A percentile compares a stretch with the other conserved stretches of the same genome.
phyloP scores from a whole-genome alignment of 805 yeast species.

The Saccharomycopsis javanensis region DNA sequence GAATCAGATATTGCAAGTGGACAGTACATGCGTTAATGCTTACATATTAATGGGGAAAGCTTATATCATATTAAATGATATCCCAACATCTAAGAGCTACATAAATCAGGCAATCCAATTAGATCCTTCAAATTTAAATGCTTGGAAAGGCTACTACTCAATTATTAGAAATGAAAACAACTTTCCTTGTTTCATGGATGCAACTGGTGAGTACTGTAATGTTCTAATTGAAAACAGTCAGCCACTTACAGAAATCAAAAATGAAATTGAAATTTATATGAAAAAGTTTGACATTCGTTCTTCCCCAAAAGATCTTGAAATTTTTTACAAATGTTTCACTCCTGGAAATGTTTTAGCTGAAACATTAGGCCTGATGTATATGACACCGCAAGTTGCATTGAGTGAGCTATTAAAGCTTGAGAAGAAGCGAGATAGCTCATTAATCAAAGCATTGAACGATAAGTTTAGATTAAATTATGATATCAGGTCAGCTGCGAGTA shows the following conservation, averaged over 20 bases:
- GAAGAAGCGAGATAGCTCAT: conserved; percentile 31
- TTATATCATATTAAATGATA: conserved; percentile 35
- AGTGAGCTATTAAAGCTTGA: conserved; percentile 34
- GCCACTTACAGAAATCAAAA: conserved; percentile 32
- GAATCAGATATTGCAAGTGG: conserved; percentile 45
- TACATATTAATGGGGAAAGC: conserved; percentile 66
- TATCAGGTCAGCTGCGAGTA: conserved; percentile 33
- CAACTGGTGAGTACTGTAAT: conserved; percentile 36
- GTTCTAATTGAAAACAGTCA: conserved; percentile 33
- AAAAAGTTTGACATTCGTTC: conserved; percentile 25
- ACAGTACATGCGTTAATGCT: conserved; percentile 54
- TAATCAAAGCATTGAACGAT: conserved; percentile 33
- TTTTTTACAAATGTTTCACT: conserved; percentile 38
- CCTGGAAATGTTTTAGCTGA: conserved; percentile 53
- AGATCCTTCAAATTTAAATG: conserved; percentile 44
- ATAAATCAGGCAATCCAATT: conserved; percentile 42
- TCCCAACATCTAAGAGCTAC: conserved; percentile 31
- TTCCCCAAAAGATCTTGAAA: conserved; percentile 31
- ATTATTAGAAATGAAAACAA: conserved; percentile 32
- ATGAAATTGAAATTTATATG: conserved; percentile 38
- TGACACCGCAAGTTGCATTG: conserved; percentile 38
- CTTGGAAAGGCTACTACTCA: conserved; percentile 75
- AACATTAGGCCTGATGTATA: conserved; percentile 37
- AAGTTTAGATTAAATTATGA: conserved; percentile 43
- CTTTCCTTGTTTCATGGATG: conserved; percentile 36